phyloP scores from a whole-genome alignment of 1,284 basidiomycete species.

The Leccinum insolens region DNA sequence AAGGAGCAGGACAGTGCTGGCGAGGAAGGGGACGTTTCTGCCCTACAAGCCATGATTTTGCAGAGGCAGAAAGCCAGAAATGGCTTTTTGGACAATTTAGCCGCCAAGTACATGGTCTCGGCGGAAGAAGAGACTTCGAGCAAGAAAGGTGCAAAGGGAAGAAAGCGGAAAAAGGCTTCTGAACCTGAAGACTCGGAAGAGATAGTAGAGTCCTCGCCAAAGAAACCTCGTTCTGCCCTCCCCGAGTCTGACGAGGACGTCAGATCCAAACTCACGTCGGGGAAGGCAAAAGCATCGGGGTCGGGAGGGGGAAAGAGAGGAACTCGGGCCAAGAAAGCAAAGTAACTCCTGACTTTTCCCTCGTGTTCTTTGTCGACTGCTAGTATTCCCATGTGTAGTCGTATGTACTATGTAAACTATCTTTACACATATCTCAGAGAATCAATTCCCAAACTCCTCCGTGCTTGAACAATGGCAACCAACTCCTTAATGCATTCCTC shows the following conservation, averaged over 20 bases:
- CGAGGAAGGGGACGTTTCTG: conserved; percentile 66
- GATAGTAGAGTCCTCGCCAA: conserved; percentile 53
- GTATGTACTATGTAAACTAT: not conserved
- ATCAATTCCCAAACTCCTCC: conserved; percentile 88
- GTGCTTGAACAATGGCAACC: conserved; percentile 83
- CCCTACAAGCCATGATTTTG: conserved; percentile 81
- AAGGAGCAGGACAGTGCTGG: conserved; percentile 52
- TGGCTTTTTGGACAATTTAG: conserved; percentile 75
- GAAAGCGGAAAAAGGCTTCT: conserved; percentile 52
- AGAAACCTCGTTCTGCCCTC: conserved; percentile 41
- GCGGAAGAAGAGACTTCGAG: conserved; percentile 39
- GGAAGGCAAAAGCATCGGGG: conserved; percentile 38
- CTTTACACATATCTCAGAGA: conserved; percentile 70
- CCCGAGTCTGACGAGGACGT: conserved; percentile 67
- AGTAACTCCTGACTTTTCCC: conserved; percentile 8
- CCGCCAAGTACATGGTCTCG: conserved; percentile 75
- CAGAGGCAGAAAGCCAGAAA: conserved; percentile 75
- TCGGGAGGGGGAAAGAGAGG: conserved; percentile 36
- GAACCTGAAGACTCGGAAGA: conserved; percentile 36
- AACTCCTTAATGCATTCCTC: conserved; percentile 97
- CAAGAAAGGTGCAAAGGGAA: conserved; percentile 48
- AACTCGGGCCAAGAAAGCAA: conserved; percentile 38
- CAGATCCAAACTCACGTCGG: conserved; percentile 63
- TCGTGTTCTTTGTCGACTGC: not conserved
- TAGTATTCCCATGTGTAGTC: conserved; percentile 10